A percentile compares a stretch with the other conserved stretches of the same genome.
These are phyloP conservation scores for Fraxinus ornus DNA, from an alignment of 305 asterid species.

Conservation along the genomic window DNA sequence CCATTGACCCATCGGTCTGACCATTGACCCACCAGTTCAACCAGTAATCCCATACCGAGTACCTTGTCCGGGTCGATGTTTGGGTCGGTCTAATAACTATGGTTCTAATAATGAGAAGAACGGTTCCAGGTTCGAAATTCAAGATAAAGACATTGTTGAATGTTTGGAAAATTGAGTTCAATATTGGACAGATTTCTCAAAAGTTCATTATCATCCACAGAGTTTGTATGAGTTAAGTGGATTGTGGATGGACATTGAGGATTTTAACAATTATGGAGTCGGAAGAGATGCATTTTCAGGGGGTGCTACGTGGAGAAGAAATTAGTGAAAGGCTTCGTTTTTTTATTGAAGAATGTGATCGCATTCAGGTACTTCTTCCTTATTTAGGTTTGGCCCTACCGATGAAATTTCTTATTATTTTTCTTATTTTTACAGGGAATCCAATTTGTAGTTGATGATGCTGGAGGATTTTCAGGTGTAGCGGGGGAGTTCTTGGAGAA, in stretches of 20 bases:
- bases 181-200: conserved; percentile 92
- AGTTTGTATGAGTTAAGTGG: conserved; percentile 82
- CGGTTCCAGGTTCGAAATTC: conserved; percentile 46
- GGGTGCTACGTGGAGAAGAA: conserved; percentile 62
- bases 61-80: too few species aligned
- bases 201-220: conserved; percentile 89
- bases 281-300: conserved; percentile 69
- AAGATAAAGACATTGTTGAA: conserved; percentile 60
- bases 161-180: conserved; percentile 70
- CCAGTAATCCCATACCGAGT: too few species aligned
- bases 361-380: conserved; percentile 60
- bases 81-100: too few species aligned
- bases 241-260: conserved; percentile 54
- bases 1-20: too few species aligned
- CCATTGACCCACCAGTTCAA: too few species aligned
- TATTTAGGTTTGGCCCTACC: not conserved
- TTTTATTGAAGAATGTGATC: conserved; percentile 91
- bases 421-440: conserved; percentile 55
- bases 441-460: conserved; percentile 76
- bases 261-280: conserved; percentile 64
- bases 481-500: conserved; percentile 78
- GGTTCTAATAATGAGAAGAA: conserved; percentile 19
- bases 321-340: conserved; percentile 83
- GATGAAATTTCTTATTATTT: conserved; percentile 3
- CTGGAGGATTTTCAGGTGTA: conserved; percentile 90